Base-by-base conservation (phyloP, 106 monocot genomes). In the Allium fistulosum region DNA sequence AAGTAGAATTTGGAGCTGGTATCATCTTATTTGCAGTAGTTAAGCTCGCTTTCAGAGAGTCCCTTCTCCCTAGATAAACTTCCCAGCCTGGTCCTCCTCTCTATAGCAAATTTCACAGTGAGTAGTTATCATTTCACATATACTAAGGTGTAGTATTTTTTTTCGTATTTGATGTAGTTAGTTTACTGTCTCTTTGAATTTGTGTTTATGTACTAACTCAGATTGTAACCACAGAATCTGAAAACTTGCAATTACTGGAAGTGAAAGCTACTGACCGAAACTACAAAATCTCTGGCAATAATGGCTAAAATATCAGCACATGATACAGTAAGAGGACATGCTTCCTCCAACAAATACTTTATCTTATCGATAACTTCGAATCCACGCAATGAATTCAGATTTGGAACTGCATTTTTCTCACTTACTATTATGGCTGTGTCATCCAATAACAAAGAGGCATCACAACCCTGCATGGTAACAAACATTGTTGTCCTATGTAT, bases 1-100 rank as follows among this genome's bases (percentile, higher is more conserved):
- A 87, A 8, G 91, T 87, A 49, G 70, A 84, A 68, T 91, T 91
- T 11, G 91, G 91, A 10, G 87, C 77, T 61, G 91, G 87, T 58
- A 91, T 87, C 66, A 72, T 80, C 17, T 74, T 51, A 72, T 82
- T 91, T 15, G 91, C 84, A 37, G 11, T 72, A 48, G 62, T 59
- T n/a, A 91, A 16, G 55, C 84, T 91, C 3, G 90, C 85, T 55
- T 66, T 77, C 57, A 83, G 65, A 5, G 90, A 90, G 59, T 90
- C 90, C 65, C 70, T 86, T 59, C 90, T 80, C 11, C 90, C 90
- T 28, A 86, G 58, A n/a, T 59, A 53, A 28, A 86, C 90, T 59
- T 83, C 80, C 90, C 90, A 90, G 15, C 53, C 74, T 17, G 90
- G 86, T 4, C 48, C 65, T 10, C 26, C 65, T 65, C 65, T 65